Evolutionary conservation across 345 rosid genomes (phyloP).

Genomic region (Eucalyptus sp.): DNA sequence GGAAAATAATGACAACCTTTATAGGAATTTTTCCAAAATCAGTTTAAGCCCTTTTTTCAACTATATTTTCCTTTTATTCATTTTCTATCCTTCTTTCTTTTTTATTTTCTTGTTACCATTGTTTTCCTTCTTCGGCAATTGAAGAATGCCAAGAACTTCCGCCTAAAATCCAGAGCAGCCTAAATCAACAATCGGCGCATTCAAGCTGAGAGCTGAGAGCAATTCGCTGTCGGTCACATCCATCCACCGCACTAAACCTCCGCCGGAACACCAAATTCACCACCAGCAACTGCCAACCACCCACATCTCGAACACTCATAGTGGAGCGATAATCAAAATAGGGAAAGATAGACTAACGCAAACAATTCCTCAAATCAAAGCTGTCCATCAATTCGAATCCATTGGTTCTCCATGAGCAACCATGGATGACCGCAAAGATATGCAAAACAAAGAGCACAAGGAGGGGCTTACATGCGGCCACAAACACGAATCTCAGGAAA

Average conservation of each 20-base stretch:
- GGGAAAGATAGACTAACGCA: not conserved
- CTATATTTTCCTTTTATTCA: not conserved
- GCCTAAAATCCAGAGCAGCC: not conserved
- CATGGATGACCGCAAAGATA: not conserved
- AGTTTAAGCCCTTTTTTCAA: not conserved
- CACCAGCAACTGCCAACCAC: not conserved
- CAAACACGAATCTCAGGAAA: not conserved
- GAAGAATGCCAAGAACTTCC: not conserved
- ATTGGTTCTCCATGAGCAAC: not conserved
- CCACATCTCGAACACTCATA: not conserved
- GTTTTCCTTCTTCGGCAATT: not conserved
- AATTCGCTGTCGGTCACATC: not conserved
- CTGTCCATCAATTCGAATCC: not conserved
- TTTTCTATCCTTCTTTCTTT: not conserved
- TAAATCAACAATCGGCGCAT: not conserved
- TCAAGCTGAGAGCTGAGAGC: not conserved
- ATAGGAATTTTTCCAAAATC: too few relatives aligned
- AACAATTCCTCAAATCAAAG: not conserved
- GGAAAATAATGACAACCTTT: not conserved
- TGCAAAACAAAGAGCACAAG: not conserved
- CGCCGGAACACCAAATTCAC: not conserved
- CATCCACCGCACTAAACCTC: not conserved
- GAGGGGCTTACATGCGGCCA: not conserved
- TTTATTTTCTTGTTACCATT: not conserved
- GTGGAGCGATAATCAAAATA: not conserved